Conservation (phyloP, 2,329 filamentous ascomycete genomes). For the Fusarium sp. region DNA sequence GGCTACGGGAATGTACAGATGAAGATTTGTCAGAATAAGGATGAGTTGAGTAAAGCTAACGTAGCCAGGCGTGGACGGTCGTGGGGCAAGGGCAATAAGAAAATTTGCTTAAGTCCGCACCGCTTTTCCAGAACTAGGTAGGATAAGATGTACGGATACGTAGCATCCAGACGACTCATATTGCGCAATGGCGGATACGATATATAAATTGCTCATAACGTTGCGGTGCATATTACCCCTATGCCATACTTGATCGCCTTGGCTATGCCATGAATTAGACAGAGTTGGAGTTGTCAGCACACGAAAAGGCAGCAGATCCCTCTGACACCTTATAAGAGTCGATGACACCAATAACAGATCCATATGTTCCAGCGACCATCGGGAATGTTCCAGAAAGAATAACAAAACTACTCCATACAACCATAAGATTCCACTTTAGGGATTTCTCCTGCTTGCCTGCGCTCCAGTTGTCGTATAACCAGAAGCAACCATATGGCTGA, state of each 20-base stretch:
- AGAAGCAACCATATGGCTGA: slow-evolving; percentile 46
- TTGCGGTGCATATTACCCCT: background rate
- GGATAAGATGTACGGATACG: background rate
- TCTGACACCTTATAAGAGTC: slow-evolving; percentile 49
- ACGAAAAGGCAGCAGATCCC: slow-evolving; percentile 54
- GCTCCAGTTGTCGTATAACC: slow-evolving; percentile 44
- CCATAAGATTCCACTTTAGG: slow-evolving; percentile 25
- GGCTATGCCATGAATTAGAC: background rate
- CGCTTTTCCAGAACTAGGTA: slow-evolving; percentile 17
- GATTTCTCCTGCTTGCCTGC: slow-evolving; percentile 20
- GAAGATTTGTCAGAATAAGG: background rate
- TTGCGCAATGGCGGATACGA: background rate
- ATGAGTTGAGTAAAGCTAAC: background rate
- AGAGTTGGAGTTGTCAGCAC: slow-evolving; percentile 55
- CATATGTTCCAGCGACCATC: slow-evolving; percentile 58
- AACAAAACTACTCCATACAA: slow-evolving; percentile 19
- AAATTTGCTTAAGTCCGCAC: slow-evolving; percentile 31
- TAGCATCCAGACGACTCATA: background rate
- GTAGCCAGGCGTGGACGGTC: background rate
- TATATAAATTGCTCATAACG: background rate
- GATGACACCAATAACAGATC: slow-evolving; percentile 51
- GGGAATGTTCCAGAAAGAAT: slow-evolving; percentile 48
- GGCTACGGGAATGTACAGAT: background rate
- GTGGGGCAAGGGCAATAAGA: slow-evolving; percentile 14
- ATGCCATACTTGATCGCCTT: background rate